Percentiles rank a stretch among this genome's conserved stretches.
Conservation (phyloP, 768 basidiomycete species). For the Neoboletus magnificus region DNA sequence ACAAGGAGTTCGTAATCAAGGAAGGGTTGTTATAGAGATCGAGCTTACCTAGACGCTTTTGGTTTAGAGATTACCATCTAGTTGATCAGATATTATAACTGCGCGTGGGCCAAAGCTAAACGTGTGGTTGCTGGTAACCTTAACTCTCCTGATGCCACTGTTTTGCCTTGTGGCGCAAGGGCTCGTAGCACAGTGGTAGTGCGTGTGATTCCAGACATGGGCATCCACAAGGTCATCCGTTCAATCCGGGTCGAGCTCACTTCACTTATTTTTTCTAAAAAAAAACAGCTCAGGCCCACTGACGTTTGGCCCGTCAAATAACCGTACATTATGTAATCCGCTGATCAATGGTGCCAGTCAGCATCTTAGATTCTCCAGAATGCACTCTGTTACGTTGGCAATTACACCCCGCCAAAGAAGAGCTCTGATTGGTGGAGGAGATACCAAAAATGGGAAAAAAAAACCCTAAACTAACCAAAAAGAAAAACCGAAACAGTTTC, state of each 20-base stretch:
- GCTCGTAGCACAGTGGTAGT: conserved; percentile 33
- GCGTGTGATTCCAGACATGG: conserved; percentile 31
- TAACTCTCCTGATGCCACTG: too few species aligned
- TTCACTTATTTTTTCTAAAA: not conserved
- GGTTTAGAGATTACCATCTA: not conserved
- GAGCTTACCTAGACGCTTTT: not conserved
- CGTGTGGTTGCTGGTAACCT: too few species aligned
- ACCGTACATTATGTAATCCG: not conserved
- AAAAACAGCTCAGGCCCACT: not conserved
- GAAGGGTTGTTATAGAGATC: conserved; percentile 10
- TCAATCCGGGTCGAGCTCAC: conserved; percentile 42
- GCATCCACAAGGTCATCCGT: conserved; percentile 44
- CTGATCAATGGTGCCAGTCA: not conserved
- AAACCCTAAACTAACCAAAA: too few species aligned
- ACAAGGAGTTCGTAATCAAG: conserved; percentile 42
- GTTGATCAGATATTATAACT: not conserved
- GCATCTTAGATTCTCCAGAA: too few species aligned
- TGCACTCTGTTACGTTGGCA: too few species aligned
- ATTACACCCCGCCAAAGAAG: too few species aligned
- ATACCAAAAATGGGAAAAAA: too few species aligned
- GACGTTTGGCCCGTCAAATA: not conserved
- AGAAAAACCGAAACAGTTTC: too few species aligned
- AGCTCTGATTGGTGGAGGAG: too few species aligned
- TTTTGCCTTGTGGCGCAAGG: not conserved
- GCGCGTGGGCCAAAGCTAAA: too few species aligned